phyloP scores from a whole-genome alignment of 345 rosid genomes.

The Bretschneidera sinensis region DNA sequence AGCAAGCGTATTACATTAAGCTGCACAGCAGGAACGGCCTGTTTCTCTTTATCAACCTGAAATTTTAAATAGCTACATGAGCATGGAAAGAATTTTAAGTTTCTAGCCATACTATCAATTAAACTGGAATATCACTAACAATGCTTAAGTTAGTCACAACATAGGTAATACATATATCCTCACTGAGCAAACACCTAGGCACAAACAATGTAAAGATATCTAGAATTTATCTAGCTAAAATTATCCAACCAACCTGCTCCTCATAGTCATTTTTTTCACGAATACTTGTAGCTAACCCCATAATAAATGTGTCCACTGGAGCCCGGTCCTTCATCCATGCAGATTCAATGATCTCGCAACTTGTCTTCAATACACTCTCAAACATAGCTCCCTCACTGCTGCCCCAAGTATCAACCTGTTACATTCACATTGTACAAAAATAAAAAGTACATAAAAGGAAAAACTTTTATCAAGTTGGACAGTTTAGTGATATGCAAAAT shows the following conservation, averaged over 20 bases:
- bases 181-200: constrained; percentile 9
- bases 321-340: constrained; percentile 94
- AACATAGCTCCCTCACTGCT: constrained; percentile 79
- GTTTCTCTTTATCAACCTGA: constrained; percentile 87
- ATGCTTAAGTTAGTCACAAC: constrained; percentile 10
- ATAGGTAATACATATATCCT: constrained; percentile 7
- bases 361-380: constrained; percentile 71
- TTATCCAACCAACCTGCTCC: constrained; percentile 60
- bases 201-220: constrained; percentile 1
- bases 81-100: constrained; percentile 7
- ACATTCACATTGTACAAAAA: constrained; percentile 14
- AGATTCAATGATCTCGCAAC: constrained; percentile 85
- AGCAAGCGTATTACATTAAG: constrained; percentile 85
- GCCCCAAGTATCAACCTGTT: constrained; percentile 83
- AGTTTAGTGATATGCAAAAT: constrained; percentile 2
- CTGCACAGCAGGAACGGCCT: constrained; percentile 67
- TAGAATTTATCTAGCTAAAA: background rate
- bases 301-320: constrained; percentile 92
- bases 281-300: constrained; percentile 80
- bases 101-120: constrained; percentile 1
- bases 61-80: constrained; percentile 24
- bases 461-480: background rate
- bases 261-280: constrained; percentile 90
- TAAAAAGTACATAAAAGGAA: constrained; percentile 2
- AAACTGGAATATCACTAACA: background rate